phyloP scores from a whole-genome alignment of 805 yeast species.

The Wickerhamiella azyma region DNA sequence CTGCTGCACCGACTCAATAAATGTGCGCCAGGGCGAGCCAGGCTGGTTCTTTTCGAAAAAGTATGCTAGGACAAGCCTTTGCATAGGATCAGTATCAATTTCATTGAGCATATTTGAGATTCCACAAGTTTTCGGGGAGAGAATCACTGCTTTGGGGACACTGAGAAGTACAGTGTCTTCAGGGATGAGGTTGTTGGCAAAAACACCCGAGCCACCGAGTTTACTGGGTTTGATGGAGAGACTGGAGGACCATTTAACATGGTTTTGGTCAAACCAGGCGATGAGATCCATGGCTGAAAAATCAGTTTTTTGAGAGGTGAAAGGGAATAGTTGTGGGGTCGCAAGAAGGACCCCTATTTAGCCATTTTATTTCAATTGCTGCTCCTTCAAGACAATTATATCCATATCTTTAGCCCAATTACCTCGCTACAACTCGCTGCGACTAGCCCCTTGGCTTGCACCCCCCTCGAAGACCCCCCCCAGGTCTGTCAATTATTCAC shows the following conservation, averaged over 20 bases:
- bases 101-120: slow-evolving; percentile 51
- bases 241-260: slow-evolving; percentile 41
- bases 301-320: not conserved
- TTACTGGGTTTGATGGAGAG: slow-evolving; percentile 35
- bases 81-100: slow-evolving; percentile 45
- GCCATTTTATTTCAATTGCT: too few species aligned
- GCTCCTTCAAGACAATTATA: too few species aligned
- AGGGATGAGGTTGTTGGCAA: slow-evolving; percentile 34
- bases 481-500: not conserved
- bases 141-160: slow-evolving; percentile 25
- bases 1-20: slow-evolving; percentile 38
- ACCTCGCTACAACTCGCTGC: too few species aligned
- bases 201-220: slow-evolving; percentile 63
- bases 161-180: slow-evolving; percentile 25
- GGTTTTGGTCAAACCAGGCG: slow-evolving; percentile 42
- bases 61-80: slow-evolving; percentile 43
- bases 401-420: too few species aligned
- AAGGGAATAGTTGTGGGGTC: too few species aligned
- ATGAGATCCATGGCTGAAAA: slow-evolving; percentile 22
- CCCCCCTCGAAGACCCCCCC: not conserved
- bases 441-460: not conserved
- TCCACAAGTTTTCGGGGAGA: slow-evolving; percentile 28
- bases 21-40: slow-evolving; percentile 71
- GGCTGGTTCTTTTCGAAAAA: slow-evolving; percentile 51
- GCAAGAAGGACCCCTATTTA: too few species aligned